Evolutionary conservation across 495 filamentous ascomycete genomes (phyloP).

Genomic region (Bacidia rubella): DNA sequence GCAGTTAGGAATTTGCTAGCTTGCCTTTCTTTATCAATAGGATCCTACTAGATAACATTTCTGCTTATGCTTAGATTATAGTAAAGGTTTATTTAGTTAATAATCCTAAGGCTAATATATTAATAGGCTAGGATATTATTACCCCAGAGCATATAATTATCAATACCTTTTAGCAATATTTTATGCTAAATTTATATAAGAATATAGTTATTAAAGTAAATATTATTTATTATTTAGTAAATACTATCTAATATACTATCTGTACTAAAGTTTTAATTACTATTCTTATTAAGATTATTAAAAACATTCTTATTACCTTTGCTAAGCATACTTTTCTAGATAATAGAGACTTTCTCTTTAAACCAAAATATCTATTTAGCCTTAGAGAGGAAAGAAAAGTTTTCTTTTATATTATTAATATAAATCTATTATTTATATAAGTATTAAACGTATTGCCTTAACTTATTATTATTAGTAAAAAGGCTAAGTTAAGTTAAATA

Average conservation of each 20-base stretch:
- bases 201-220: not conserved
- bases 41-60: not conserved
- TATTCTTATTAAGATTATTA: not conserved
- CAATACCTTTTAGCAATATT: not conserved
- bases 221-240: not conserved
- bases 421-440: constrained; percentile 10
- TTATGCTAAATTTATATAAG: not conserved
- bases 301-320: not conserved
- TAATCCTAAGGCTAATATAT: not conserved
- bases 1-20: not conserved
- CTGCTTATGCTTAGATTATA: not conserved
- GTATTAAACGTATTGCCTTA: constrained; percentile 1
- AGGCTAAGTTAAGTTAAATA: not conserved
- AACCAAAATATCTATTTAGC: not conserved
- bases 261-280: not conserved
- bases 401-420: not conserved
- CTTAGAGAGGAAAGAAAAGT: not conserved
- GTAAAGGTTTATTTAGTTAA: not conserved
- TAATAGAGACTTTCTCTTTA: not conserved
- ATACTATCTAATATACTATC: not conserved
- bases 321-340: not conserved
- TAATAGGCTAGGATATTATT: not conserved
- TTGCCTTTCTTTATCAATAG: not conserved
- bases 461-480: not conserved
- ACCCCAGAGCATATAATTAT: not conserved